Conservation (phyloP, 345 rosid genomes). For the Noccaea bulbosa region DNA sequence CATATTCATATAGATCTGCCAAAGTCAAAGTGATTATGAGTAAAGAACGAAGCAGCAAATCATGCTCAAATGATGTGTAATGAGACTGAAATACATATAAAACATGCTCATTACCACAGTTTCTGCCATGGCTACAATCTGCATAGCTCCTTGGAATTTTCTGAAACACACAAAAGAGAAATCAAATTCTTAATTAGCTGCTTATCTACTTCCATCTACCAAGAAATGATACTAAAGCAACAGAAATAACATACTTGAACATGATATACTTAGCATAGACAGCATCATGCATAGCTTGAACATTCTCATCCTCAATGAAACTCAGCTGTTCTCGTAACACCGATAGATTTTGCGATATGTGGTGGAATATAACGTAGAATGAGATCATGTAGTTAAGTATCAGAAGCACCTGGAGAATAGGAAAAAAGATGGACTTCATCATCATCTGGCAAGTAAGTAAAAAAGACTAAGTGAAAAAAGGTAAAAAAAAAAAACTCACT, state of each 20-base stretch:
- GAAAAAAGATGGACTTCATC: slow-evolving; percentile 20
- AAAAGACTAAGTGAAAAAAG: neutral
- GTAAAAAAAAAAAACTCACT: slow-evolving; percentile 49
- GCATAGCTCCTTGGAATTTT: slow-evolving; percentile 93
- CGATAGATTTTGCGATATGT: slow-evolving; percentile 72
- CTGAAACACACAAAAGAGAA: slow-evolving; percentile 47
- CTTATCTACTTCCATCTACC: slow-evolving; percentile 25
- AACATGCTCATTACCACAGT: slow-evolving; percentile 52
- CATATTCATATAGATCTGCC: slow-evolving; percentile 74
- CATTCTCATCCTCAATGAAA: slow-evolving; percentile 81
- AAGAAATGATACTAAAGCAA: neutral
- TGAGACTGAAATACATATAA: neutral
- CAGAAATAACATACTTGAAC: slow-evolving; percentile 69
- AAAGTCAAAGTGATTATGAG: neutral
- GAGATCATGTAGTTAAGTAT: slow-evolving; percentile 79
- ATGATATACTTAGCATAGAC: slow-evolving; percentile 74
- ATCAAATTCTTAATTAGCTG: neutral
- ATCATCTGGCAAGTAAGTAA: slow-evolving; percentile 2
- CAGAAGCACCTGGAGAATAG: slow-evolving; percentile 65
- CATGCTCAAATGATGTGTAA: neutral
- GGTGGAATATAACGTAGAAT: slow-evolving; percentile 82
- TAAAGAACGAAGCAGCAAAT: neutral
- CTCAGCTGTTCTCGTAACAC: slow-evolving; percentile 69
- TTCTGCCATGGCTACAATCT: slow-evolving; percentile 86
- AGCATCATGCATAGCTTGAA: slow-evolving; percentile 82